These are phyloP conservation scores for Yamadazyma sp. DNA, from an alignment of 1,139 yeast species.

Conservation along the genomic window DNA sequence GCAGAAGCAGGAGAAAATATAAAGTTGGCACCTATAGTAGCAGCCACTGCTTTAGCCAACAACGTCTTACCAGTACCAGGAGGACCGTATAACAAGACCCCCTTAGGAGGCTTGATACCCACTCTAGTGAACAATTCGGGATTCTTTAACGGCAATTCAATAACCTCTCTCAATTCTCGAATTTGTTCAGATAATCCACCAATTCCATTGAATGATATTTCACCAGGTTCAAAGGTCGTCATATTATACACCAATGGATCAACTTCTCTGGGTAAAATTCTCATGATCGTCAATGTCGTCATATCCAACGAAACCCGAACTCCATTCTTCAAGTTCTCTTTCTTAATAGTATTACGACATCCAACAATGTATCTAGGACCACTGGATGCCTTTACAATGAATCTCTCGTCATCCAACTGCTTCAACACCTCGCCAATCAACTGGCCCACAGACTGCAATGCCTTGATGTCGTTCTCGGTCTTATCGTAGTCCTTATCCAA, in stretches of 20 bases:
- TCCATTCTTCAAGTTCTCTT: conserved; percentile 83
- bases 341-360: conserved; percentile 89
- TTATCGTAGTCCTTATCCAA: conserved; percentile 83
- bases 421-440: conserved; percentile 96
- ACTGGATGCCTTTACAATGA: conserved; percentile 93
- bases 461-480: conserved; percentile 96
- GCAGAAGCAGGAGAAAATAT: conserved; percentile 98
- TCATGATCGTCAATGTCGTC: conserved; percentile 97
- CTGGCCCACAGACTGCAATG: conserved; percentile 96
- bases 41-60: conserved; percentile 97
- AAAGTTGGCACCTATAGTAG: conserved; percentile 97
- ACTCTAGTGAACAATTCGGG: conserved; percentile 95
- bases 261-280: conserved; percentile 95
- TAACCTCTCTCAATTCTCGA: conserved; percentile 94
- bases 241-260: conserved; percentile 98
- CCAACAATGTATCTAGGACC: conserved; percentile 99
- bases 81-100: conserved; percentile 96
- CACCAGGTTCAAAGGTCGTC: conserved; percentile 98
- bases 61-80: conserved; percentile 98
- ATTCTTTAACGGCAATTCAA: conserved; percentile 93
- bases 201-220: conserved; percentile 88
- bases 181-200: conserved; percentile 98
- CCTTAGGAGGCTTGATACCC: conserved; percentile 98
- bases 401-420: conserved; percentile 92
- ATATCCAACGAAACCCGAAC: conserved; percentile 95